Percentiles rank a stretch among this genome's conserved stretches.
phyloP scores from a whole-genome alignment of 768 basidiomycete species.

The Pleurotus platypus region DNA sequence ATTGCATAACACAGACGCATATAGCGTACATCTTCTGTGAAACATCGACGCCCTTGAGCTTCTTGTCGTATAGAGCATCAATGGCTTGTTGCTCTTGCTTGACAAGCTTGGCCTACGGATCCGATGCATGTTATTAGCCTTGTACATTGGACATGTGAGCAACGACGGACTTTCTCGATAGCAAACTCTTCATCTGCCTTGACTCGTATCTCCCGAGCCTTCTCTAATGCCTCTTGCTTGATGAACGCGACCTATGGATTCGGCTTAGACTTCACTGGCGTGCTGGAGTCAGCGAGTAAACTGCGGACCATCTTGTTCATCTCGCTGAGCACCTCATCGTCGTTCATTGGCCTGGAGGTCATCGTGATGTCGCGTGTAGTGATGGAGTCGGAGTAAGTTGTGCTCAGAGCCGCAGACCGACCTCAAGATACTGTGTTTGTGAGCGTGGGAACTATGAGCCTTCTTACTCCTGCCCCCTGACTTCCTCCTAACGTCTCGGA shows the following conservation, averaged over 20 bases:
- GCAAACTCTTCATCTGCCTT: slow-evolving; percentile 99
- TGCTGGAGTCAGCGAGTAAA: neutral
- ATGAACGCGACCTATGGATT: slow-evolving; percentile 85
- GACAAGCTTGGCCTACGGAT: slow-evolving; percentile 85
- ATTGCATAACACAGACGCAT: no score
- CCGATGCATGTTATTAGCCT: neutral
- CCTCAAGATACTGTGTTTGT: no score
- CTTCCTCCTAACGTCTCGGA: no score
- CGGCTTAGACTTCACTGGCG: slow-evolving; percentile 5
- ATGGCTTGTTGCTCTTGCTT: slow-evolving; percentile 95
- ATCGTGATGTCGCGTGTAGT: slow-evolving; percentile 30
- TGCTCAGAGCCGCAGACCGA: no score
- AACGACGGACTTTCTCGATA: slow-evolving; percentile 79
- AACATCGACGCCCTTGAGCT: slow-evolving; percentile 88
- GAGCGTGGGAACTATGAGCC: no score
- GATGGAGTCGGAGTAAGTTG: no score
- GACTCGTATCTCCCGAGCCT: slow-evolving; percentile 93
- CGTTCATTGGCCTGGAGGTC: slow-evolving; percentile 80
- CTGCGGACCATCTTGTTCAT: slow-evolving; percentile 95
- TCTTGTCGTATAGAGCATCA: slow-evolving; percentile 94
- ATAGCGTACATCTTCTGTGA: slow-evolving; percentile 89
- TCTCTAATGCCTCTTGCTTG: slow-evolving; percentile 97
- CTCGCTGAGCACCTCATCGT: slow-evolving; percentile 93
- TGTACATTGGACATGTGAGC: neutral
- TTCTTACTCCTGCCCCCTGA: no score